A percentile compares a stretch with the other conserved stretches of the same genome.
These are phyloP conservation scores for Tilletia indica DNA, from an alignment of 1,284 basidiomycete genomes.

Conservation along the genomic window DNA sequence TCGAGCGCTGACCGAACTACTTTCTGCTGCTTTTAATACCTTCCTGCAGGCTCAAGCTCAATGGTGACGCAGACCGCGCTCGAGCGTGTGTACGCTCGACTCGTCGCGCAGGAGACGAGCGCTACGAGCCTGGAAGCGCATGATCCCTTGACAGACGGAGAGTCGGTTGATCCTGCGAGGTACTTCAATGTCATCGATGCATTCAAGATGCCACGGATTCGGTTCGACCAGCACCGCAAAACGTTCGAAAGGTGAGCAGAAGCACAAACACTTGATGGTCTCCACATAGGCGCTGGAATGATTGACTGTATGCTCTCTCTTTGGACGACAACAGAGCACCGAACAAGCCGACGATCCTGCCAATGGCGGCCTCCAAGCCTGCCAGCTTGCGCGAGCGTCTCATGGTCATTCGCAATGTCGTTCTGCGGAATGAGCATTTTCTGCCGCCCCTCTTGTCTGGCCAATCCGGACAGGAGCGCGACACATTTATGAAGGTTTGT, in stretches of 20 bases:
- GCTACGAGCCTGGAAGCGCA: constrained; percentile 19
- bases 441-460: constrained; percentile 45
- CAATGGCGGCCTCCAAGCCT: constrained; percentile 34
- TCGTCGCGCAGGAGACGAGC: constrained; percentile 47
- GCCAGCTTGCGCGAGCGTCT: constrained; percentile 41
- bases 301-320: constrained; percentile 7
- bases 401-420: constrained; percentile 41
- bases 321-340: constrained; percentile 8
- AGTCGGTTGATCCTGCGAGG: constrained; percentile 75
- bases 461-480: constrained; percentile 22
- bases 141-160: constrained; percentile 52
- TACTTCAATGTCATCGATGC: constrained; percentile 83
- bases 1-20: too few relatives aligned
- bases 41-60: constrained; percentile 19
- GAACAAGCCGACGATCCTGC: constrained; percentile 29
- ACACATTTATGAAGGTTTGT: constrained; percentile 41
- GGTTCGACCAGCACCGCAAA: constrained; percentile 79
- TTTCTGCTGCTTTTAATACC: background rate
- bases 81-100: constrained; percentile 45
- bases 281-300: too few relatives aligned
- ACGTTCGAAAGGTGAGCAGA: constrained; percentile 73
- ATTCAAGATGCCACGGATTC: constrained; percentile 89
- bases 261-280: too few relatives aligned
- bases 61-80: constrained; percentile 47
- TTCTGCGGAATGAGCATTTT: constrained; percentile 54